A percentile compares a stretch with the other conserved stretches of the same genome.
Evolutionary conservation across 2,329 filamentous ascomycete species (phyloP).

Genomic region (Sporothrix dimorphospora): DNA sequence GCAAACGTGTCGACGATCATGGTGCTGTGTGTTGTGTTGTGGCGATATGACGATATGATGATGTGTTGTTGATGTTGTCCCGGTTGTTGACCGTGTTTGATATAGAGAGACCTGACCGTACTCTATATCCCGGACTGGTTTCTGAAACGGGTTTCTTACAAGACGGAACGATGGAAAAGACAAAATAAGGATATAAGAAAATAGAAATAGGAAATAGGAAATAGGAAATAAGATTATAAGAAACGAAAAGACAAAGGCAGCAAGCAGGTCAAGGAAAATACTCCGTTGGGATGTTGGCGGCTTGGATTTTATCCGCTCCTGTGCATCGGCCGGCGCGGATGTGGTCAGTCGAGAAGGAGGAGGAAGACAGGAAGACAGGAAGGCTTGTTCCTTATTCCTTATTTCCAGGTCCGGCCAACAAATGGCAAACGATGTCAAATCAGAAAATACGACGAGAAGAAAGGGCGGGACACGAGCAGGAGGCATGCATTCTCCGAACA

Average conservation of each 20-base stretch:
- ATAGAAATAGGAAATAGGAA: neutral
- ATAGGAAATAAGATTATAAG: neutral
- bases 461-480: neutral
- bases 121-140: neutral
- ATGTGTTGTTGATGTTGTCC: neutral
- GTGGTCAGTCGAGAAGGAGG: neutral
- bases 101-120: neutral
- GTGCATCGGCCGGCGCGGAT: neutral
- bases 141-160: too few species aligned
- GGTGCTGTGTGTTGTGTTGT: neutral
- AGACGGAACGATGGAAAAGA: neutral
- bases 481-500: neutral
- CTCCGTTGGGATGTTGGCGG: constrained; percentile 7
- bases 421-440: neutral
- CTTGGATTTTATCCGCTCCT: constrained; percentile 10
- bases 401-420: neutral
- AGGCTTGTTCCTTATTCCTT: neutral
- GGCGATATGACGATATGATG: neutral
- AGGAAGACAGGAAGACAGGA: neutral
- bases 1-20: constrained; percentile 38
- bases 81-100: neutral
- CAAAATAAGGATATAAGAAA: neutral
- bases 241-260: neutral
- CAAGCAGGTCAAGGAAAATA: neutral
- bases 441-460: neutral